phyloP scores from a whole-genome alignment of 1,284 basidiomycete species.

The Ceratobasidium sp. region DNA sequence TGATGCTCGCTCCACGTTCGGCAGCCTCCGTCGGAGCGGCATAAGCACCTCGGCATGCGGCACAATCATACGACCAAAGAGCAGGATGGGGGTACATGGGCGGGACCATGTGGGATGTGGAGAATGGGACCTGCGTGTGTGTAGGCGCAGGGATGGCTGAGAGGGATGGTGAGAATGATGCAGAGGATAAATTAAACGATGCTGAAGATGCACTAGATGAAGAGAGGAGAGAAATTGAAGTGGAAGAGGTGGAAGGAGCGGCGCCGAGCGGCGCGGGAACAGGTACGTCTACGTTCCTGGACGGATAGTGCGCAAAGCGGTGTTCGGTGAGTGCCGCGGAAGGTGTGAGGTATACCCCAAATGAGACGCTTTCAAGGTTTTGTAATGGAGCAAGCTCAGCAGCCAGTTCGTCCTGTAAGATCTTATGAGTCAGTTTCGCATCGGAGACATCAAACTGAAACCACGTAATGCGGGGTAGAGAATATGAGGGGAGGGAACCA shows the following conservation, averaged over 20 bases:
- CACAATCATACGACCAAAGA: conserved; percentile 30
- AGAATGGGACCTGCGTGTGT: background rate
- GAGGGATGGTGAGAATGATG: background rate
- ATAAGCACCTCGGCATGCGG: conserved; percentile 16
- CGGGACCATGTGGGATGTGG: conserved; percentile 20
- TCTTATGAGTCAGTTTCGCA: too few relatives aligned
- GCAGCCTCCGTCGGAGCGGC: background rate
- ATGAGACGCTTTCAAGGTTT: conserved; percentile 31
- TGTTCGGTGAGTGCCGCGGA: conserved; percentile 19
- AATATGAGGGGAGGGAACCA: background rate
- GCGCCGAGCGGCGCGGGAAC: background rate
- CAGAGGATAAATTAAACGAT: background rate
- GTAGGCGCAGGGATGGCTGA: background rate
- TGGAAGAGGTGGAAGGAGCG: background rate
- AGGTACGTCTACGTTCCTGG: background rate
- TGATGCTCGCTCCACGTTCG: conserved; percentile 10
- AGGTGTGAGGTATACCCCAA: conserved; percentile 30
- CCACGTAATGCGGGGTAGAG: background rate
- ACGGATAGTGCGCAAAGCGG: conserved; percentile 30
- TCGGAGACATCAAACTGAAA: too few relatives aligned
- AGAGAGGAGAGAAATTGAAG: background rate
- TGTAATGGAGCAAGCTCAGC: conserved; percentile 19
- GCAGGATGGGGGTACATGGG: conserved; percentile 10
- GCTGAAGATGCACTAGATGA: background rate
- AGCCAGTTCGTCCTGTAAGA: conserved; percentile 20